Base-by-base conservation (phyloP, 495 filamentous ascomycete species). In the Neurospora sp. region DNA sequence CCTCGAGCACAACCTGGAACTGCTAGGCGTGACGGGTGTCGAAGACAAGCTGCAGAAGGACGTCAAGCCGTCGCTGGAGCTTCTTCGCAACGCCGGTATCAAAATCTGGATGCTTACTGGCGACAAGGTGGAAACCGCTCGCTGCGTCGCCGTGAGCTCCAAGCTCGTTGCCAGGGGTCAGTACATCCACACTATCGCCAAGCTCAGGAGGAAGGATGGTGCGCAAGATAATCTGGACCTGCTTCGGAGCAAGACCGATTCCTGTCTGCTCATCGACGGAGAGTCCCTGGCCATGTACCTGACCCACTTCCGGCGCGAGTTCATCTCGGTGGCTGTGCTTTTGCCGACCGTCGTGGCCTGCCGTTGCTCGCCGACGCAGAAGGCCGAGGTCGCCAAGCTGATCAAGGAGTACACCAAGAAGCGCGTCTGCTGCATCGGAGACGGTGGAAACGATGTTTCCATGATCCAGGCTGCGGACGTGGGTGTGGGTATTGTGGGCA, bases 41-140 rank as follows among this genome's bases (percentile, higher is more conserved):
- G 96, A 99, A 80, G 96, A 99, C 80, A 96, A 96, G 74, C 85
- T 99, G 31, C 96, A 99, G 79, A 88, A 89, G 70, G 93, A 97
- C 82, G 96, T 99, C 78, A 98, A 98, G 78, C 91, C 94, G 4
- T 95, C 92, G 1, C 87, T 99, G 8, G 96, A 99, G 78, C 87
- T 98, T 16, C 89, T 99, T 59, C 92, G 96, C 73, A 98, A 99
- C 79, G 96, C 96, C 10, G 96, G 96, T n/a, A 93, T 99, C 79
- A 98, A 97, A 82, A 97, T 98, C 71, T 99, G 96, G 96, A 99
- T 99, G 96, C 84, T 99, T 77, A 99, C 96, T 0, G 96, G 96
- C 40, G 96, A 99, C 85, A 99, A 99, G 82, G 93, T 98, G 2
- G 96, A 99, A 81, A 99, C 96, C 38, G 96, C 96, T 14, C 90